These are phyloP conservation scores for Podila minutissima DNA, from an alignment of 192 early-diverging fungal genomes.

Conservation along the genomic window DNA sequence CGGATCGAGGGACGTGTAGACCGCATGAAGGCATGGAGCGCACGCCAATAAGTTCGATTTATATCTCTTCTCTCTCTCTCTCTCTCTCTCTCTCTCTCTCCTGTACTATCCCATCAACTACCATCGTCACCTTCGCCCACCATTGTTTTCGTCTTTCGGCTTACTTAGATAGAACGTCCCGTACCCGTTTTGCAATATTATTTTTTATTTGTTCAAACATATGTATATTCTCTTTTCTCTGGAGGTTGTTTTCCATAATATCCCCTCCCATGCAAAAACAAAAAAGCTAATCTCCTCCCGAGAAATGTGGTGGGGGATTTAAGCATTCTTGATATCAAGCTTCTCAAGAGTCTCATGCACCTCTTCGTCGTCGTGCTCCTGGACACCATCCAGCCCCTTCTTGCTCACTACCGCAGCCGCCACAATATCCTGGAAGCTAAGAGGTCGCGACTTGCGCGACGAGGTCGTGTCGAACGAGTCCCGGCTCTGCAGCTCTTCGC, in stretches of 20 bases:
- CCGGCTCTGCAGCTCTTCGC: neutral
- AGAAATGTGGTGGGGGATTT: neutral
- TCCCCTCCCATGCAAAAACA: neutral
- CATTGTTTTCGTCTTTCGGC: neutral
- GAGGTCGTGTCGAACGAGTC: neutral
- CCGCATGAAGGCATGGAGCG: conserved; percentile 39
- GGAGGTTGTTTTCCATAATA: no score
- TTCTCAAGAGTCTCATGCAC: neutral
- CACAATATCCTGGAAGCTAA: neutral
- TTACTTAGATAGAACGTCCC: no score
- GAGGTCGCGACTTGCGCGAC: neutral
- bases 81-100: neutral
- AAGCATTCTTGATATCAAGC: conserved; percentile 3
- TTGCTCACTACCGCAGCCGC: neutral
- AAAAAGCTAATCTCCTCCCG: neutral
- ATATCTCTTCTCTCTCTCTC: neutral
- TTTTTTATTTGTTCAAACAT: no score
- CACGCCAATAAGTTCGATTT: conserved; percentile 23
- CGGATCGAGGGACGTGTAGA: conserved; percentile 50
- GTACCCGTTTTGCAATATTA: no score
- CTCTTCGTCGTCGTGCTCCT: neutral
- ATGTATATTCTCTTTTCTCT: no score
- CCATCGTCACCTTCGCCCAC: neutral
- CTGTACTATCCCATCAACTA: neutral
- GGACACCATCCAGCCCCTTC: neutral